Evolutionary conservation across 306 rosid species (phyloP).

Genomic region (Quercus ilex): DNA sequence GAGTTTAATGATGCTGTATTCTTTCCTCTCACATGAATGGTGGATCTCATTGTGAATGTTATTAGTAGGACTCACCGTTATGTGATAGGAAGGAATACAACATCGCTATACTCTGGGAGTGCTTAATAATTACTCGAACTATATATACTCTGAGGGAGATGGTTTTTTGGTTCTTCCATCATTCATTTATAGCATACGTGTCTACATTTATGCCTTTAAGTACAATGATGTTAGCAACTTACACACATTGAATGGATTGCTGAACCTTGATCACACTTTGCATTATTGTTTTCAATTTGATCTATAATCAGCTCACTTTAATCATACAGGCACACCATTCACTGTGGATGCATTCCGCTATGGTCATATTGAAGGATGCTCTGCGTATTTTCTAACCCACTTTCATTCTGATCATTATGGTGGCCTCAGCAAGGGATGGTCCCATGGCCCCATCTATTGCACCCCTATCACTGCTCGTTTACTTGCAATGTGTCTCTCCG

Average conservation of each 20-base stretch:
- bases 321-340: conserved; percentile 39
- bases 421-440: conserved; percentile 56
- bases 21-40: no score
- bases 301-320: conserved; percentile 15
- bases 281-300: neutral
- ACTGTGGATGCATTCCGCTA: conserved; percentile 60
- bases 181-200: no score
- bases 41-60: no score
- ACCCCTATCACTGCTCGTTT: conserved; percentile 43
- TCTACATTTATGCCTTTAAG: no score
- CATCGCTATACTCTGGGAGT: no score
- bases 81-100: no score
- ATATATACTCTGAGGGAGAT: no score
- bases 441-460: conserved; percentile 57
- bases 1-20: no score
- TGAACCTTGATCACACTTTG: neutral
- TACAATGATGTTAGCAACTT: neutral
- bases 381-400: conserved; percentile 51
- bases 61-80: rapidly evolving
- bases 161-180: no score
- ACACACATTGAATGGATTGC: neutral
- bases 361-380: conserved; percentile 43
- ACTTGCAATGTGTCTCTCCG: conserved; percentile 44
- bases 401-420: conserved; percentile 53
- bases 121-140: no score